Conservation (phyloP, 2,329 filamentous ascomycete genomes). For the Hypoxylon sp. region DNA sequence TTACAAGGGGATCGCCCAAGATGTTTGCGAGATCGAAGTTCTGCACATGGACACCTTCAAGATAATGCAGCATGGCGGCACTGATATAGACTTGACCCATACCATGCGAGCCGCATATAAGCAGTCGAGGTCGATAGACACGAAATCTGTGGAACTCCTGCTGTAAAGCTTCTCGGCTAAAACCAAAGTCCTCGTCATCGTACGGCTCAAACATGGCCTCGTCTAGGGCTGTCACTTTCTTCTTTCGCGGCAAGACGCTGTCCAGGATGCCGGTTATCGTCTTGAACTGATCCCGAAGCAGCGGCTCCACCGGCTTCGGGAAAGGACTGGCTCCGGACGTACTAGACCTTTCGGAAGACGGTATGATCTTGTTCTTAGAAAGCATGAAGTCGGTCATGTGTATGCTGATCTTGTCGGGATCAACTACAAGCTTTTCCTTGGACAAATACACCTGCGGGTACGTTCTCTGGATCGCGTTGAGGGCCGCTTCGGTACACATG, state of each 20-base stretch:
- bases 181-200: slow-evolving; percentile 81
- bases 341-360: slow-evolving; percentile 90
- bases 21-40: slow-evolving; percentile 91
- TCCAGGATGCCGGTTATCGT: slow-evolving; percentile 75
- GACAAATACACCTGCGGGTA: slow-evolving; percentile 97
- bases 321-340: slow-evolving; percentile 84
- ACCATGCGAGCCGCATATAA: slow-evolving; percentile 81
- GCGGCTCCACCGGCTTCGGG: slow-evolving; percentile 79
- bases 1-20: slow-evolving; percentile 80
- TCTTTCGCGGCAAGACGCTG: slow-evolving; percentile 81
- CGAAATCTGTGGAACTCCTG: slow-evolving; percentile 86
- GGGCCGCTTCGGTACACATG: slow-evolving; percentile 91
- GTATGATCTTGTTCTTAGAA: slow-evolving; percentile 94
- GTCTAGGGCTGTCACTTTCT: slow-evolving; percentile 87
- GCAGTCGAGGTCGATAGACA: slow-evolving; percentile 85
- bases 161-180: slow-evolving; percentile 78
- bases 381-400: slow-evolving; percentile 97
- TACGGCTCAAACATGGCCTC: slow-evolving; percentile 93
- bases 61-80: slow-evolving; percentile 83
- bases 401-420: slow-evolving; percentile 83
- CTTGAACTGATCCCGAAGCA: slow-evolving; percentile 76
- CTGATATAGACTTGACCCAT: slow-evolving; percentile 96
- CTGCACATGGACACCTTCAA: slow-evolving; percentile 94
- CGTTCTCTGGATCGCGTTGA: slow-evolving; percentile 94
- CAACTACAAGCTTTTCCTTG: slow-evolving; percentile 86